phyloP scores from a whole-genome alignment of 176 grass and related monocot genomes.

The Cenchrus americanus region DNA sequence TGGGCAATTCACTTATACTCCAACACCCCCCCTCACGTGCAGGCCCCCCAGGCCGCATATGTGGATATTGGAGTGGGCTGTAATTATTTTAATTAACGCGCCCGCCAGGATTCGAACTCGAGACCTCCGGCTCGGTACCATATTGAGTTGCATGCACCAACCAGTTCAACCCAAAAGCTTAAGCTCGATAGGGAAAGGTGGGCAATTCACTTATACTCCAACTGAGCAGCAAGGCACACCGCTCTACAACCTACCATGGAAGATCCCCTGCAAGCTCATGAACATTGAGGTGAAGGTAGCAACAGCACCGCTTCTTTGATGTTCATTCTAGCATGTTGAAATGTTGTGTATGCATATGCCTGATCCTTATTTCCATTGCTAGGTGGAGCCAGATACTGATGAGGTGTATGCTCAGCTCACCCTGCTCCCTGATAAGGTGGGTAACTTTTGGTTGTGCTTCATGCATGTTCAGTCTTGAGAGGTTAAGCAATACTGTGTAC shows the following conservation, averaged over 20 bases:
- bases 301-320: constrained; percentile 17
- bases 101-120: no score
- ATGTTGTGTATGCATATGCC: background rate
- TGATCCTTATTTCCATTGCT: constrained; percentile 30
- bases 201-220: no score
- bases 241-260: constrained; percentile 85
- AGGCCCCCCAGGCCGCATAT: no score
- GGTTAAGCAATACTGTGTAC: background rate
- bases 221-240: constrained; percentile 65
- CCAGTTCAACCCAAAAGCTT: no score
- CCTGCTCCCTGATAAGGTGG: constrained; percentile 78
- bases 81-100: no score
- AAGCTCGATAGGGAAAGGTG: no score
- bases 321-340: background rate
- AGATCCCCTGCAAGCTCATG: constrained; percentile 81
- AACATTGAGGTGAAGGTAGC: constrained; percentile 82
- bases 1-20: no score
- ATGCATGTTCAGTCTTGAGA: background rate
- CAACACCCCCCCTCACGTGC: no score
- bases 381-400: constrained; percentile 91
- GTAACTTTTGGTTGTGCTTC: constrained; percentile 5
- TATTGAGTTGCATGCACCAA: no score
- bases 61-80: no score
- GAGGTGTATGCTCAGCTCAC: constrained; percentile 94
- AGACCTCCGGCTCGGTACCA: no score